Conservation (phyloP, 352 stramenopile genomes). For the Pythium sp. region DNA sequence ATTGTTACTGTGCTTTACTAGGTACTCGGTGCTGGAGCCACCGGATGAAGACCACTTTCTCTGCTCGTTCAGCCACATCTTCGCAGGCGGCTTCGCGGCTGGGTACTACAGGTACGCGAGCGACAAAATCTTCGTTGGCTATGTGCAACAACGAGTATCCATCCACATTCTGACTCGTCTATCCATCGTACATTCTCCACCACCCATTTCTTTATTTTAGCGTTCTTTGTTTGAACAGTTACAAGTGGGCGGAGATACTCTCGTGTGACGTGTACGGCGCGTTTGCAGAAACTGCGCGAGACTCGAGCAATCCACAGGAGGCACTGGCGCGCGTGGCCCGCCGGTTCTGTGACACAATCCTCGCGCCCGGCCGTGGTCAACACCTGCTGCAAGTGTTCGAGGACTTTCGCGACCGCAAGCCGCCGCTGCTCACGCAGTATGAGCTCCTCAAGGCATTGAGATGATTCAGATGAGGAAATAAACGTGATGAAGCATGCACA, state of each 20-base stretch:
- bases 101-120: conserved; percentile 93
- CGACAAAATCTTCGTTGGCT: neutral
- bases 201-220: conserved; percentile 4
- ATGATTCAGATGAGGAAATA: neutral
- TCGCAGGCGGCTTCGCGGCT: conserved; percentile 96
- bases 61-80: conserved; percentile 98
- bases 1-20: conserved; percentile 4
- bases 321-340: conserved; percentile 81
- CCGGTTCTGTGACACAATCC: conserved; percentile 93
- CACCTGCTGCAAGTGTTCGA: conserved; percentile 93
- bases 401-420: conserved; percentile 93
- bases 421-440: conserved; percentile 94
- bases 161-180: conserved; percentile 12
- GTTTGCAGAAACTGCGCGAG: conserved; percentile 93
- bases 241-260: conserved; percentile 98
- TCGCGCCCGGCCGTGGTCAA: conserved; percentile 83
- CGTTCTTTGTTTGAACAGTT: conserved; percentile 31
- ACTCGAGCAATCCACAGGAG: conserved; percentile 18
- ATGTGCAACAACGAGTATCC: conserved; percentile 8
- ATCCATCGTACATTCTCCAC: conserved; percentile 1
- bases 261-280: conserved; percentile 96
- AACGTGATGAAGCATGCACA: no score
- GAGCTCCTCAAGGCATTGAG: conserved; percentile 55
- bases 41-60: conserved; percentile 96
- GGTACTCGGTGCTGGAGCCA: conserved; percentile 86